These are phyloP conservation scores for Aspergillus quadricinctus DNA, from an alignment of 2,329 filamentous ascomycete genomes.

Conservation along the genomic window DNA sequence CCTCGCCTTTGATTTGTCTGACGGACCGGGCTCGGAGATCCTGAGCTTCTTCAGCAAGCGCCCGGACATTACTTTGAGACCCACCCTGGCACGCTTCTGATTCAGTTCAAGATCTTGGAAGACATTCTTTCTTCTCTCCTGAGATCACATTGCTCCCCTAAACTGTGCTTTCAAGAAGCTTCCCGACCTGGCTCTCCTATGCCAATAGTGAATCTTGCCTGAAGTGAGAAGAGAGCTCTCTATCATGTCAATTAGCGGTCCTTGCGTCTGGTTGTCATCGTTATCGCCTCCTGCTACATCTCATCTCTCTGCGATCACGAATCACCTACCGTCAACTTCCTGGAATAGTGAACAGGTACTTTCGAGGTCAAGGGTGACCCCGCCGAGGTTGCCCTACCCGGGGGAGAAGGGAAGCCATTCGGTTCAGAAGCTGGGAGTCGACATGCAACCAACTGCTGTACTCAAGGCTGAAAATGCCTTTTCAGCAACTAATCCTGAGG, in stretches of 20 bases:
- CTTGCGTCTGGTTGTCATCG: constrained; percentile 33
- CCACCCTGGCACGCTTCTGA: constrained; percentile 20
- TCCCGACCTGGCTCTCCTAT: background rate
- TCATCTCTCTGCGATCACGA: constrained; percentile 26
- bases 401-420: constrained; percentile 18
- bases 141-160: background rate
- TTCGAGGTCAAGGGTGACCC: constrained; percentile 16
- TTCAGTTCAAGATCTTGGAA: background rate
- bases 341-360: constrained; percentile 24
- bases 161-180: background rate
- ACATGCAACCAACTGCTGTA: constrained; percentile 22
- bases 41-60: constrained; percentile 24
- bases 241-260: constrained; percentile 36
- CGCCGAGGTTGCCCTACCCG: constrained; percentile 17
- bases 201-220: constrained; percentile 4
- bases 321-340: constrained; percentile 22
- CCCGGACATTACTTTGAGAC: constrained; percentile 25
- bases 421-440: constrained; percentile 12
- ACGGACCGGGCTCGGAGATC: constrained; percentile 11
- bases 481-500: constrained; percentile 10
- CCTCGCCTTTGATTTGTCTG: constrained; percentile 11
- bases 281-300: constrained; percentile 28
- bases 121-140: background rate
- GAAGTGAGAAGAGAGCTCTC: constrained; percentile 7
- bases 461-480: constrained; percentile 29